Evolutionary conservation across 805 yeast genomes (phyloP).

Genomic region (Wickerhamiella domercqiae): DNA sequence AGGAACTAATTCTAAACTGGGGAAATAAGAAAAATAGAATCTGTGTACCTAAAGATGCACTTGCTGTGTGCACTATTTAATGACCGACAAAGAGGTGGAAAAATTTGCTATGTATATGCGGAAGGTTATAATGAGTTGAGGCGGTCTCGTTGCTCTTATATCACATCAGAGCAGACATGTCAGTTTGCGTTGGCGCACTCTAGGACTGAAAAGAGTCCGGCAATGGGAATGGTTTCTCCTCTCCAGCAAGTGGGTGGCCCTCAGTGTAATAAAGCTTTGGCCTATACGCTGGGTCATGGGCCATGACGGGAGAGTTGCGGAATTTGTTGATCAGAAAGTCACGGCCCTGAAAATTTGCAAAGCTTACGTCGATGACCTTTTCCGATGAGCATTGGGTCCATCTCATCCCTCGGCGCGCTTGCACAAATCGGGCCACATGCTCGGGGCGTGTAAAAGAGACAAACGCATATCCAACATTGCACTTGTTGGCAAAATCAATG

Average conservation of each 20-base stretch:
- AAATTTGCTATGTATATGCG: no score
- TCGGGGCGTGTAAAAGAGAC: conserved; percentile 33
- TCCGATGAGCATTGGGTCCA: conserved; percentile 34
- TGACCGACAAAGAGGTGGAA: no score
- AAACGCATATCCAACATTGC: conserved; percentile 45
- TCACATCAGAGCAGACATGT: no score
- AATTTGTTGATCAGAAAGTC: conserved; percentile 33
- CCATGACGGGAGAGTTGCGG: conserved; percentile 36
- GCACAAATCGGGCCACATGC: conserved; percentile 32
- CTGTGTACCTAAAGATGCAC: no score
- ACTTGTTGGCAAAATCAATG: conserved; percentile 36
- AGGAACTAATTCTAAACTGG: no score
- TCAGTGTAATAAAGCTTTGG: conserved; percentile 34
- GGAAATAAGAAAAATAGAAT: no score
- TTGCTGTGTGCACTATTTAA: no score
- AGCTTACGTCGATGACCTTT: conserved; percentile 36
- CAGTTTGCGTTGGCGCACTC: not conserved
- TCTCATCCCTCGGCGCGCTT: conserved; percentile 31
- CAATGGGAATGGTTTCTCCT: conserved; percentile 27
- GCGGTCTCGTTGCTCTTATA: no score
- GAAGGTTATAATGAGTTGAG: no score
- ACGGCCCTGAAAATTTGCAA: conserved; percentile 38
- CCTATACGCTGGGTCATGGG: conserved; percentile 31
- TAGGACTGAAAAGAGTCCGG: not conserved
- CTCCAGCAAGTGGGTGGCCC: conserved; percentile 28